A percentile compares a stretch with the other conserved stretches of the same genome.
Conservation (phyloP, 106 monocot species). For the Apostasia shenzhenica region DNA sequence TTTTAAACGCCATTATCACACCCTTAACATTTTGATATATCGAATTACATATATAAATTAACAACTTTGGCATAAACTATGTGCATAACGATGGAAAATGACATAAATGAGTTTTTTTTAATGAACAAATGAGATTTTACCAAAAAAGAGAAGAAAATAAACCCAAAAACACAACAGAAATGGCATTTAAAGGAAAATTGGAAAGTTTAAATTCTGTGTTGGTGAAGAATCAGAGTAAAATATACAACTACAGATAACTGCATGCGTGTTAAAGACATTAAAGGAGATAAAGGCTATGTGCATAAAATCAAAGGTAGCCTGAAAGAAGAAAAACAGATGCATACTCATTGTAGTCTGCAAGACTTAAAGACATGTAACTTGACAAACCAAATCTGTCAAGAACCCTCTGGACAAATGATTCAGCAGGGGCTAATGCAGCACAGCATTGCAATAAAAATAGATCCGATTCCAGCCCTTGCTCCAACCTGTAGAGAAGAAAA, state of each 20-base stretch:
- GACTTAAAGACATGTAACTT: constrained; percentile 57
- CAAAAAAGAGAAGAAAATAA: too few relatives aligned
- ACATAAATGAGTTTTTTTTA: too few relatives aligned
- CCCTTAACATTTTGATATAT: too few relatives aligned
- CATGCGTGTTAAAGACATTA: background rate
- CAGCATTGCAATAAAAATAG: constrained; percentile 96
- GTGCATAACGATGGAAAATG: too few relatives aligned
- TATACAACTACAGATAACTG: background rate
- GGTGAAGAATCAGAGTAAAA: background rate
- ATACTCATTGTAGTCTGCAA: constrained; percentile 68
- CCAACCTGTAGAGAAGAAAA: constrained; percentile 47
- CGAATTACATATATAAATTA: too few relatives aligned
- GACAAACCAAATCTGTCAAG: constrained; percentile 85
- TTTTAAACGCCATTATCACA: too few relatives aligned
- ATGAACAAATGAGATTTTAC: too few relatives aligned
- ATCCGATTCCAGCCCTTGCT: constrained; percentile 72
- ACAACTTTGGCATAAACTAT: too few relatives aligned
- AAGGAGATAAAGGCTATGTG: background rate
- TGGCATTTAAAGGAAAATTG: too few relatives aligned
- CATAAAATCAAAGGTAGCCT: background rate
- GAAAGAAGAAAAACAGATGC: constrained; percentile 15
- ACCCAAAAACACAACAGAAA: too few relatives aligned
- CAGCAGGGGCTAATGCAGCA: constrained; percentile 93
- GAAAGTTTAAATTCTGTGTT: background rate
- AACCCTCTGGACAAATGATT: constrained; percentile 69